Evolutionary conservation across 345 rosid genomes (phyloP).

Genomic region (Salix udensis): DNA sequence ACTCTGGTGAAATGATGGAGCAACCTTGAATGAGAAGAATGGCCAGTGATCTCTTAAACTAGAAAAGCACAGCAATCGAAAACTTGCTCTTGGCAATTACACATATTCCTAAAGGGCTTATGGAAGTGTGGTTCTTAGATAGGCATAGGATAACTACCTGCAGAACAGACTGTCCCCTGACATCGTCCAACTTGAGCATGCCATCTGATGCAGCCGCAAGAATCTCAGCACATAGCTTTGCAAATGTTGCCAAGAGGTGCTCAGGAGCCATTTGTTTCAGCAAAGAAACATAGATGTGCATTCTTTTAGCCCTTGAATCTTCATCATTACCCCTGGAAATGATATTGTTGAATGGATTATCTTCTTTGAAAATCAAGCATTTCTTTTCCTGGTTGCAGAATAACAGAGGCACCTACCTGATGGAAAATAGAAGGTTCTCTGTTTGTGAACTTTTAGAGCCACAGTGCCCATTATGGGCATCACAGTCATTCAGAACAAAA

Average conservation of each 20-base stretch:
- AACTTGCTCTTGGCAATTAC: not conserved
- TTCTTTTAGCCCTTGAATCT: conserved; percentile 68
- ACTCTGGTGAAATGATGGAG: not conserved
- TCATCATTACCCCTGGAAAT: conserved; percentile 74
- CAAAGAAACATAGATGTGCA: conserved; percentile 71
- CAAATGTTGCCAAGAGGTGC: conserved; percentile 88
- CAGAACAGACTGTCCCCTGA: conserved; percentile 74
- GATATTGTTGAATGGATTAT: conserved; percentile 9
- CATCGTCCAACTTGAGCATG: conserved; percentile 68
- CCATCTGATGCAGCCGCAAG: conserved; percentile 94
- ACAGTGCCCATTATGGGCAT: conserved; percentile 50
- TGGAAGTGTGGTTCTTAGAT: not conserved
- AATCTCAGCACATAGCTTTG: conserved; percentile 92
- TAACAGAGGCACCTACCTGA: conserved; percentile 42
- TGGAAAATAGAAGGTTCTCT: conserved; percentile 57
- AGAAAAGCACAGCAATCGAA: not conserved
- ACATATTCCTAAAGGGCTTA: not conserved
- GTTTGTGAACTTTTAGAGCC: conserved; percentile 49
- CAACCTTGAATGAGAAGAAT: not conserved
- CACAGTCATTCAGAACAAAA: conserved; percentile 80
- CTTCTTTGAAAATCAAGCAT: conserved; percentile 6
- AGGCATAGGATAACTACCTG: conserved; percentile 46
- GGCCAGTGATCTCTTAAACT: not conserved
- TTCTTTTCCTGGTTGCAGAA: conserved; percentile 3
- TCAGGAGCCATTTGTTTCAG: conserved; percentile 97